Percentiles rank a stretch among this genome's conserved stretches.
phyloP scores from a whole-genome alignment of 768 basidiomycete species.

The Hypsizygus marmoreus region DNA sequence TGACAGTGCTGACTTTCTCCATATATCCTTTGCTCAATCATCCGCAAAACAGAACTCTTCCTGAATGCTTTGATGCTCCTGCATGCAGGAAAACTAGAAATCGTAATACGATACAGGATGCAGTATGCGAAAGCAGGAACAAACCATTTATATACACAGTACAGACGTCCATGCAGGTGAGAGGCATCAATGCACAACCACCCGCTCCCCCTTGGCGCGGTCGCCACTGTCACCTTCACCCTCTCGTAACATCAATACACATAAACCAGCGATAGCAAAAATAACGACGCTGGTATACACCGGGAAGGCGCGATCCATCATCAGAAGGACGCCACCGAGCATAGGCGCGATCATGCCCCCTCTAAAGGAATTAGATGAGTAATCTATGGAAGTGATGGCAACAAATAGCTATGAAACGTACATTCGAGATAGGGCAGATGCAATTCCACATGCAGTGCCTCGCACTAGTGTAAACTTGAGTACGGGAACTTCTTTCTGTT shows the following conservation, averaged over 20 bases:
- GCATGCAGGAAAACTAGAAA: constrained; percentile 8
- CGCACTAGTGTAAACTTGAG: constrained; percentile 53
- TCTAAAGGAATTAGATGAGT: constrained; percentile 41
- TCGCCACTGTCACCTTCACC: constrained; percentile 39
- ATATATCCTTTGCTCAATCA: too few species aligned
- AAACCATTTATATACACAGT: too few species aligned
- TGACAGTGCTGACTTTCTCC: too few species aligned
- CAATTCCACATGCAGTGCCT: constrained; percentile 87
- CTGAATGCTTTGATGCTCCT: constrained; percentile 3
- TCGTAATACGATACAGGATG: constrained; percentile 8
- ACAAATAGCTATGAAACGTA: constrained; percentile 39
- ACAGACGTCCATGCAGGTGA: background rate
- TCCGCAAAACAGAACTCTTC: too few species aligned
- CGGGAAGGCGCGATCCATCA: constrained; percentile 67
- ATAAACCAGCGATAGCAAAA: constrained; percentile 63
- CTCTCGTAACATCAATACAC: constrained; percentile 62
- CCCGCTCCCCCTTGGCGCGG: constrained; percentile 22
- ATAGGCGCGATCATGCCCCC: constrained; percentile 90
- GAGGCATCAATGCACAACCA: constrained; percentile 26
- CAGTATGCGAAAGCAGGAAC: too few species aligned
- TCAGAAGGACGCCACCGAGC: constrained; percentile 71
- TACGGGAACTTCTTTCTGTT: too few species aligned
- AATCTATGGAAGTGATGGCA: background rate
- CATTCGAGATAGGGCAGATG: constrained; percentile 85
- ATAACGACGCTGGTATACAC: constrained; percentile 74